phyloP scores from a whole-genome alignment of 352 stramenopile genomes.

The Phytophthora cryptogea region DNA sequence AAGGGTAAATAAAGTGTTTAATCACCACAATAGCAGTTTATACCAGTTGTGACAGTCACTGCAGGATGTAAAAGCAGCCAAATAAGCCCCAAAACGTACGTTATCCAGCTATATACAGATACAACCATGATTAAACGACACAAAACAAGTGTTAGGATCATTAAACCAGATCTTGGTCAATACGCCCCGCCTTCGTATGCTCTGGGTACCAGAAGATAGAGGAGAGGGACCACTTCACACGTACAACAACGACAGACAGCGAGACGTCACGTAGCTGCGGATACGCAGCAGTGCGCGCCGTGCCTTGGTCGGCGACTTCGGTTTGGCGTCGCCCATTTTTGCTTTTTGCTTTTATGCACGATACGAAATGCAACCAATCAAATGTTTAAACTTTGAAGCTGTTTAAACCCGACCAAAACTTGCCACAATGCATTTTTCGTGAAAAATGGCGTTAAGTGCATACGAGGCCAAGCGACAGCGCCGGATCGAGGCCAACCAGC shows the following conservation, averaged over 20 bases:
- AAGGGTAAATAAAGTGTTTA: not conserved
- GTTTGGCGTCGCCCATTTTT: constrained; percentile 8
- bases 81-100: constrained; percentile 65
- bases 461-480: constrained; percentile 69
- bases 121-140: constrained; percentile 1
- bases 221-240: not conserved
- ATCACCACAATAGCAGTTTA: not conserved
- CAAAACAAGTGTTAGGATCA: constrained; percentile 3
- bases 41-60: constrained; percentile 79
- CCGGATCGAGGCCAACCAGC: constrained; percentile 59
- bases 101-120: constrained; percentile 52
- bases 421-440: not conserved
- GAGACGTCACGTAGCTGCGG: constrained; percentile 28
- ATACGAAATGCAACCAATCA: no score
- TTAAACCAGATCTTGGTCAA: not conserved
- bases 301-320: constrained; percentile 33
- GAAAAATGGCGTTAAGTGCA: constrained; percentile 34
- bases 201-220: constrained; percentile 5
- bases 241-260: constrained; percentile 49
- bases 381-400: no score
- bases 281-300: constrained; percentile 34
- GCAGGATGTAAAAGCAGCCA: constrained; percentile 83
- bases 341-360: constrained; percentile 3
- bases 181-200: not conserved
- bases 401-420: not conserved